Percentiles rank a stretch among this genome's conserved stretches.
These are phyloP conservation scores for Crithidia thermophila DNA, from an alignment of 208 protist species.

Conservation along the genomic window DNA sequence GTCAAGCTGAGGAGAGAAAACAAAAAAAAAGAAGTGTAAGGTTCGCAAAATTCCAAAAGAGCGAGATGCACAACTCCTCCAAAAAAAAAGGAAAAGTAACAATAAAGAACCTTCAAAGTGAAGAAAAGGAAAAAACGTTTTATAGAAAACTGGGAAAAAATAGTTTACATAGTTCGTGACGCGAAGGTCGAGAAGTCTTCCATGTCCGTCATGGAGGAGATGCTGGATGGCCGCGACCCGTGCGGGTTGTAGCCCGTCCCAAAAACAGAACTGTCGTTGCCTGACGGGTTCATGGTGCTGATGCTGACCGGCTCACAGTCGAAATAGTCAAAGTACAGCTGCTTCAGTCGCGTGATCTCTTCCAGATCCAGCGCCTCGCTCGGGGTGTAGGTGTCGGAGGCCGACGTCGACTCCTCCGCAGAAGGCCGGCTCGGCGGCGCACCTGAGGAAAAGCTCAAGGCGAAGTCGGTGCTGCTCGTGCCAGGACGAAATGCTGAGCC, in stretches of 20 bases:
- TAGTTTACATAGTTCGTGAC: conserved; percentile 30
- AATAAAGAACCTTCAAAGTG: background rate
- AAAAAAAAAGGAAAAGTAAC: background rate
- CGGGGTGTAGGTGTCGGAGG: conserved; percentile 13
- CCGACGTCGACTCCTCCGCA: conserved; percentile 2
- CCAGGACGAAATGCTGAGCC: background rate
- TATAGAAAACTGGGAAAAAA: background rate
- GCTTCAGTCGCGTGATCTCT: conserved; percentile 72
- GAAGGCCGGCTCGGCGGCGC: background rate
- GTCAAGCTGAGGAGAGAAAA: no score
- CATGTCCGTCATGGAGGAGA: conserved; percentile 9
- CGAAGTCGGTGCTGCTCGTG: conserved; percentile 13
- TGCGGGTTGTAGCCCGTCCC: background rate
- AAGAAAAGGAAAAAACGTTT: background rate
- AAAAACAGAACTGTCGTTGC: conserved; percentile 20
- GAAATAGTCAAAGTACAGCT: conserved; percentile 92
- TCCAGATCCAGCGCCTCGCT: conserved; percentile 67
- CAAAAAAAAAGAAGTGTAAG: no score
- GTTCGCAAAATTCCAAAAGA: no score
- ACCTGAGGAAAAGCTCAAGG: conserved; percentile 18
- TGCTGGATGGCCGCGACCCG: conserved; percentile 13
- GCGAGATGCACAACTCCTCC: no score
- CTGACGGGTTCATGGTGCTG: conserved; percentile 7
- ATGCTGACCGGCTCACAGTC: conserved; percentile 79
- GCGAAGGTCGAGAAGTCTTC: conserved; percentile 26